Evolutionary conservation across 768 basidiomycete species (phyloP), one percentile per base, ranked within the genome.

Genomic region (Pleurotus ostreatus): DNA sequence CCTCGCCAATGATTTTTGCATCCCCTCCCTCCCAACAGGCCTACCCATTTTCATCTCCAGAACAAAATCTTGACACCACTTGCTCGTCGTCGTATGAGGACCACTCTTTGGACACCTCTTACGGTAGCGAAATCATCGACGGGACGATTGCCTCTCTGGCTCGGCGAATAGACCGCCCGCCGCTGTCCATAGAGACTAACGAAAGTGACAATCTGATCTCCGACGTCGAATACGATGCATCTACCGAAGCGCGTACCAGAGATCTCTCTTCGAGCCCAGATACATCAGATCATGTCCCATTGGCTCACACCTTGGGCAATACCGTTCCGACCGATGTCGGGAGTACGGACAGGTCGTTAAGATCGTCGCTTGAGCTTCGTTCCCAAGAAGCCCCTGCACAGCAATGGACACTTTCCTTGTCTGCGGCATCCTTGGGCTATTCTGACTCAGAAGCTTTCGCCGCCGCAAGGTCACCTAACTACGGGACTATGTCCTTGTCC

Each of bases 91-190:
- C 63, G 20, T 59, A 61, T 44, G 61, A 55, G 38, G 57, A 39
- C 49, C 64, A 61, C 1, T 68, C 65, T 47, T 65, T 64, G 65
- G 68, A 67, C 41, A 66, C 70, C 11, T 67, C 68, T 4, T 65
- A 67, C 45, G 62, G 61, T 38, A 62, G 40, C 25, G 58, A 59
- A 38, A 46, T 62, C 25, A 46, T 60, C 40, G 57, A 58, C n/a
- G 54, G 59, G 37, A 22, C n/a, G 51, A 11, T 53, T 22, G 51
- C 51, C 13, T 40, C 16, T 23, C 18, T 53, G 34, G 20, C 51
- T 12, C 13, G 39, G 8, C 38, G 25, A 2, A n/a, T 18, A 11
- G 23, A 34, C 38, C 9, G n/a, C 26, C 34, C 38, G 9, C 16
- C 34, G 22, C 13, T 18, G 48, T 34, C 48, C 30, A 12, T 37